A percentile compares a stretch with the other conserved stretches of the same genome.
Conservation (phyloP, 1,139 yeast species). For the Pichia sp. region DNA sequence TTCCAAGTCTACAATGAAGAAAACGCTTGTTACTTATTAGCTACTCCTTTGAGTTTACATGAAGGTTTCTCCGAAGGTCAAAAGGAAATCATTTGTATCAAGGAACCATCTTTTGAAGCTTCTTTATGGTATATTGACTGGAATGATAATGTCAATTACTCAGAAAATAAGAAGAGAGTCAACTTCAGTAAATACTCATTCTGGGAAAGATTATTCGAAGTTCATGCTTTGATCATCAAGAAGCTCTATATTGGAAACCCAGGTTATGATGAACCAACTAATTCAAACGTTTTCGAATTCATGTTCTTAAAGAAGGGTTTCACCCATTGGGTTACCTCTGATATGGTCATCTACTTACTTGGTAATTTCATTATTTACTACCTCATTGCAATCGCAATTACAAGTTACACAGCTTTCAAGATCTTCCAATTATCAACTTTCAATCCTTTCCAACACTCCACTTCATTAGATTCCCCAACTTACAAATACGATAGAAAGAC, state of each 20-base stretch:
- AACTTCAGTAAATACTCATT: constrained; percentile 25
- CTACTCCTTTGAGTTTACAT: constrained; percentile 64
- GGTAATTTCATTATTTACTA: constrained; percentile 62
- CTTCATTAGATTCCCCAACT: constrained; percentile 6
- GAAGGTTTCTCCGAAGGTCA: constrained; percentile 63
- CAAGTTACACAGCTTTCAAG: constrained; percentile 4
- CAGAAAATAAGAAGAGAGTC: constrained; percentile 30
- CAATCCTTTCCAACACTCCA: constrained; percentile 22
- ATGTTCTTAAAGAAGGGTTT: constrained; percentile 54
- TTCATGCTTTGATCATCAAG: constrained; percentile 17
- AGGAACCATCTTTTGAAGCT: constrained; percentile 56
- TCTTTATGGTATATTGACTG: constrained; percentile 67
- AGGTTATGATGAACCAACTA: constrained; percentile 2
- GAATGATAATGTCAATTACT: constrained; percentile 50
- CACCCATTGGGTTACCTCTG: constrained; percentile 46
- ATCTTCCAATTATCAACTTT: constrained; percentile 17
- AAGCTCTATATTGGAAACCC: constrained; percentile 12
- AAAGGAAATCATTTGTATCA: constrained; percentile 74
- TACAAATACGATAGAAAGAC: constrained; percentile 21
- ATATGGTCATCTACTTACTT: constrained; percentile 42
- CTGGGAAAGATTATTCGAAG: constrained; percentile 45
- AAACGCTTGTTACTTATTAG: constrained; percentile 56
- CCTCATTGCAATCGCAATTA: constrained; percentile 23
- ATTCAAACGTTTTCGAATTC: constrained; percentile 39
- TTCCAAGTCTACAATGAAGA: constrained; percentile 62